Evolutionary conservation across 2,329 filamentous ascomycete species (phyloP), one percentile per base, ranked within the genome.

Genomic region (Fusarium incarnatum): DNA sequence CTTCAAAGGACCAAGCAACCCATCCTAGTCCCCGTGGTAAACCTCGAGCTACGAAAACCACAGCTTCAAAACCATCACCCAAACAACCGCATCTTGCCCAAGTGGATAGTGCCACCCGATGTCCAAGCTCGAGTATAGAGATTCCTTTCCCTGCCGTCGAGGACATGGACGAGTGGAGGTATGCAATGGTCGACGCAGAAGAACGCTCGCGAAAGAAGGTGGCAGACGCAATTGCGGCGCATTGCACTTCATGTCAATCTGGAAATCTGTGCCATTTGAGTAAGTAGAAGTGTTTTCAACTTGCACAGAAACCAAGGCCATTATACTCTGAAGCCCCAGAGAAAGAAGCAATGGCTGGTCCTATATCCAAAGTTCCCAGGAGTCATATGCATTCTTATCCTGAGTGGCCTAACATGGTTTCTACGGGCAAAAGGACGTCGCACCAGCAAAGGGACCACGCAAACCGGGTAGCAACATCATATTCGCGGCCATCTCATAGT

Each of bases 1-100:
- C 87, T 13, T 88, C 87, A 37, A 77, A 77, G 47, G 66, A 79
- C 67, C 63, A 87, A 83, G 69, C 83, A 82, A 75, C 79, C 62
- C 22, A 13, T 7, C 23, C 30, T 32, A 45, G 64, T 42, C 64
- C 63, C 53, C 53, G 67, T 30, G 60, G 62, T 8, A 67, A 57
- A 20, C 37, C 50, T 10, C 67, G 67, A 56, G 49, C 55, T 20
- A 34, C 57, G 15, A 62, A 48, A 22, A 56, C 46, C 25, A 62
- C 50, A 20, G 45, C 44, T 11, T 45, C 48, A 20, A 59, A 44
- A 37, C 23, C 37, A 30, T 47, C 23, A 46, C 42, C 32, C 46
- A 50, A 50, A 47, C 53, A 46, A 48, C 27, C 52, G 10, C 55
- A 69, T 18, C 50, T 74, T 16, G 64, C 68, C 1, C 79, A 79